Percentiles rank a stretch among this genome's conserved stretches.
These are phyloP conservation scores for Fusarium beomiforme DNA, from an alignment of 2,329 filamentous ascomycete genomes.

Conservation along the genomic window DNA sequence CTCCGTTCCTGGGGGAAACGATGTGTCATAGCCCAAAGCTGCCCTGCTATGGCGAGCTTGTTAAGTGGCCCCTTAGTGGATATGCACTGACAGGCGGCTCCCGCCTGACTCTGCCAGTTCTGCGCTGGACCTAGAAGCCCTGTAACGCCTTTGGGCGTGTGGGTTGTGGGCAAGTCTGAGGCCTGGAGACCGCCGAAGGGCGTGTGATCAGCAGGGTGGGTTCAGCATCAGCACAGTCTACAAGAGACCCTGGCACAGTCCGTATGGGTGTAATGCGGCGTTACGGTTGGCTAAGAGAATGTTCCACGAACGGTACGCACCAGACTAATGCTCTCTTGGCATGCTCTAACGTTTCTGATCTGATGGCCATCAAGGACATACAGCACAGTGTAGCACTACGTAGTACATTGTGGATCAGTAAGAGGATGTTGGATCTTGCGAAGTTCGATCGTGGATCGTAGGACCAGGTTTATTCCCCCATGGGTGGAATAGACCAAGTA, in stretches of 20 bases:
- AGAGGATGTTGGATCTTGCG: conserved; percentile 33
- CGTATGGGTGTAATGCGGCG: background rate
- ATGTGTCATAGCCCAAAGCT: conserved; percentile 43
- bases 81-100: conserved; percentile 35
- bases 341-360: conserved; percentile 33
- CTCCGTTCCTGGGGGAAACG: conserved; percentile 36
- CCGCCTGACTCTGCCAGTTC: conserved; percentile 41
- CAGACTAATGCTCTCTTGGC: conserved; percentile 18
- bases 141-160: conserved; percentile 34
- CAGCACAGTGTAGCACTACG: conserved; percentile 15
- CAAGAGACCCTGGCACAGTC: conserved; percentile 11
- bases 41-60: conserved; percentile 44
- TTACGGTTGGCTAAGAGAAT: conserved; percentile 18
- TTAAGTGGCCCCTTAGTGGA: conserved; percentile 41
- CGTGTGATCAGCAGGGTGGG: conserved; percentile 29
- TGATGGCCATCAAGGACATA: conserved; percentile 21
- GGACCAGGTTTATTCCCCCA: conserved; percentile 36
- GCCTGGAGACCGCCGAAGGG: conserved; percentile 32
- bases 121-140: conserved; percentile 28
- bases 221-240: conserved; percentile 29
- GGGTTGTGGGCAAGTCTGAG: conserved; percentile 28
- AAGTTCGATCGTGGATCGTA: conserved; percentile 42
- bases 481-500: conserved; percentile 19
- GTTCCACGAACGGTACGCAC: conserved; percentile 21
- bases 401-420: conserved; percentile 19